A percentile compares a stretch with the other conserved stretches of the same genome.
Evolutionary conservation across 169 alveolate species (phyloP).

Genomic region (Plasmodium vinckei): DNA sequence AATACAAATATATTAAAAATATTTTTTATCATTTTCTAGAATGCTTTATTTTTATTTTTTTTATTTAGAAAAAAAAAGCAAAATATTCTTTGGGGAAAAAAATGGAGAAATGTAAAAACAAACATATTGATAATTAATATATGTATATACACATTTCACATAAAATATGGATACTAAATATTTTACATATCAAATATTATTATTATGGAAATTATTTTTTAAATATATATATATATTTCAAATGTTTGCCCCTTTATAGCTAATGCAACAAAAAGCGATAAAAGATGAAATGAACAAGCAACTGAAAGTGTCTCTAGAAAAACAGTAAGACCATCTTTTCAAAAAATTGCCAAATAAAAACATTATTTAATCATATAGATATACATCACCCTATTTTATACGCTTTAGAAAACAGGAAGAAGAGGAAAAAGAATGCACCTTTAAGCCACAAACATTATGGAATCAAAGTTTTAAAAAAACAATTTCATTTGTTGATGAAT

Average conservation of each 20-base stretch:
- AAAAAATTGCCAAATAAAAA: neutral
- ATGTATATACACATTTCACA: neutral
- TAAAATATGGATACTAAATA: neutral
- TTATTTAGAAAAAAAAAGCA: constrained; percentile 58
- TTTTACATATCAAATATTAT: neutral
- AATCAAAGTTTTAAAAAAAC: constrained; percentile 71
- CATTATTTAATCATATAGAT: neutral
- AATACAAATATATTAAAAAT: neutral
- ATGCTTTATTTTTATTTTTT: neutral
- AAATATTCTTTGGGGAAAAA: constrained; percentile 65
- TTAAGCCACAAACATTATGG: constrained; percentile 71
- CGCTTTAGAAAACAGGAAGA: constrained; percentile 52
- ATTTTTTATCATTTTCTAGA: neutral
- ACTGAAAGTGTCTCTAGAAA: constrained; percentile 63
- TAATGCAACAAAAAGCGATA: constrained; percentile 69
- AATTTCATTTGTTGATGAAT: constrained; percentile 64
- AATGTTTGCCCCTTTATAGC: constrained; percentile 1
- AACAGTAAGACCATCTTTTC: constrained; percentile 29
- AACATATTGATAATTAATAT: neutral
- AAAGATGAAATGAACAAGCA: constrained; percentile 71
- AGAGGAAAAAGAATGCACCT: constrained; percentile 70
- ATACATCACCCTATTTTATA: neutral
- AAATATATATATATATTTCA: neutral
- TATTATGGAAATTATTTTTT: neutral
- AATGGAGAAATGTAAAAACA: constrained; percentile 63